Percentiles rank a stretch among this genome's conserved stretches.
phyloP scores from a whole-genome alignment of 108 stramenopile species.

The Fistulifera solaris region DNA sequence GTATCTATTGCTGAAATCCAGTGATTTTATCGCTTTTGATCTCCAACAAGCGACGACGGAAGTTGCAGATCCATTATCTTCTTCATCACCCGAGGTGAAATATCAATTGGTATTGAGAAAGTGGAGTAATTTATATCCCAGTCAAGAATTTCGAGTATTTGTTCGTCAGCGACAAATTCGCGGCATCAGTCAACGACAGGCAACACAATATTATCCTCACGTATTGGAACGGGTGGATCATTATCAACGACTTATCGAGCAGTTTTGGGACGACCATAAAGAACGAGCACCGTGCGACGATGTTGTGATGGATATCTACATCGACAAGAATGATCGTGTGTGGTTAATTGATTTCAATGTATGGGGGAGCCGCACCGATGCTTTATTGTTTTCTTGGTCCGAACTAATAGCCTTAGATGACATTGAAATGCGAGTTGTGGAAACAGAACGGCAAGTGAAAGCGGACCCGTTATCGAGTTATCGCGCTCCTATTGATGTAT shows the following conservation, averaged over 20 bases:
- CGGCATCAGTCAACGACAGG: constrained; percentile 65
- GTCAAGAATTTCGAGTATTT: constrained; percentile 95
- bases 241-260: constrained; percentile 16
- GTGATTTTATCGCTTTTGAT: constrained; percentile 81
- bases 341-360: constrained; percentile 88
- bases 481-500: constrained; percentile 79
- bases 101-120: constrained; percentile 74
- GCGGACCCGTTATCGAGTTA: constrained; percentile 68
- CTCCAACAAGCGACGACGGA: constrained; percentile 23
- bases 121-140: constrained; percentile 89
- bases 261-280: constrained; percentile 41
- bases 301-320: constrained; percentile 66
- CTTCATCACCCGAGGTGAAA: neutral
- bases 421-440: constrained; percentile 46
- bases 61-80: constrained; percentile 1
- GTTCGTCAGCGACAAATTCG: constrained; percentile 45
- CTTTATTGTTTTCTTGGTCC: constrained; percentile 71
- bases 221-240: constrained; percentile 20
- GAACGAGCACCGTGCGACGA: constrained; percentile 6
- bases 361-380: constrained; percentile 64
- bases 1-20: constrained; percentile 86
- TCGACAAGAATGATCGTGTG: constrained; percentile 68
- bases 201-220: constrained; percentile 64
- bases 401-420: constrained; percentile 49
- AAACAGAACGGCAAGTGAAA: constrained; percentile 54